Evolutionary conservation across 2,329 filamentous ascomycete species (phyloP).

Genomic region (Monilinia fructicola): DNA sequence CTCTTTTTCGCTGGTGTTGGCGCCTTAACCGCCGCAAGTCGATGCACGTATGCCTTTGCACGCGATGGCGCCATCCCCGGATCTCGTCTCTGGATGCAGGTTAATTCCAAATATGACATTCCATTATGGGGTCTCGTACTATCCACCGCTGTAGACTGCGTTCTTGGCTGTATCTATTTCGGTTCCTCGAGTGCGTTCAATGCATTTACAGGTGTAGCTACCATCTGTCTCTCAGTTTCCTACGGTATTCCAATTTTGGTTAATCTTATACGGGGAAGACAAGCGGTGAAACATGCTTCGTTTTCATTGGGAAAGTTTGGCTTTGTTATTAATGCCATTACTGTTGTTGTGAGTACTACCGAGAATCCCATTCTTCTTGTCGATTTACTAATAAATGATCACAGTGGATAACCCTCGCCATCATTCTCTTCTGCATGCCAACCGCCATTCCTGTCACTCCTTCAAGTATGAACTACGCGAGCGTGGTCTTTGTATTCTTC

Average conservation of each 20-base stretch:
- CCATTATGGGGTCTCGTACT: slow-evolving; percentile 69
- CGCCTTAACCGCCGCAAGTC: slow-evolving; percentile 69
- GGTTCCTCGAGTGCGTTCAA: slow-evolving; percentile 75
- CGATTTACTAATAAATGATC: background rate
- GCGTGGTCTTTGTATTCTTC: slow-evolving; percentile 64
- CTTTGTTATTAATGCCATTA: slow-evolving; percentile 64
- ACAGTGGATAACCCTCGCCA: slow-evolving; percentile 65
- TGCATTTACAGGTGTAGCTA: slow-evolving; percentile 76
- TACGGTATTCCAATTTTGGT: slow-evolving; percentile 77
- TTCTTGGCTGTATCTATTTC: slow-evolving; percentile 77
- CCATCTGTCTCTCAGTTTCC: slow-evolving; percentile 72
- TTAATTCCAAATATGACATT: slow-evolving; percentile 65
- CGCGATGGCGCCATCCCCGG: slow-evolving; percentile 73
- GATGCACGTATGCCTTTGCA: slow-evolving; percentile 75
- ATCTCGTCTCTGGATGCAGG: slow-evolving; percentile 63
- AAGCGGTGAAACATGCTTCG: slow-evolving; percentile 61
- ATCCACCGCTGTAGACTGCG: slow-evolving; percentile 65
- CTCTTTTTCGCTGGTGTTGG: slow-evolving; percentile 75
- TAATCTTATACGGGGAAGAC: slow-evolving; percentile 64
- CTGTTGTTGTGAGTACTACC: slow-evolving; percentile 46
- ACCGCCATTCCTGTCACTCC: slow-evolving; percentile 58
- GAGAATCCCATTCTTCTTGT: background rate
- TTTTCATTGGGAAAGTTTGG: slow-evolving; percentile 71
- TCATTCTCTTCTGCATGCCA: slow-evolving; percentile 77
- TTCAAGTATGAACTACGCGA: slow-evolving; percentile 64